Percentiles rank a stretch among this genome's conserved stretches.
phyloP scores from a whole-genome alignment of 352 stramenopile species.

The Phytophthora sp. region DNA sequence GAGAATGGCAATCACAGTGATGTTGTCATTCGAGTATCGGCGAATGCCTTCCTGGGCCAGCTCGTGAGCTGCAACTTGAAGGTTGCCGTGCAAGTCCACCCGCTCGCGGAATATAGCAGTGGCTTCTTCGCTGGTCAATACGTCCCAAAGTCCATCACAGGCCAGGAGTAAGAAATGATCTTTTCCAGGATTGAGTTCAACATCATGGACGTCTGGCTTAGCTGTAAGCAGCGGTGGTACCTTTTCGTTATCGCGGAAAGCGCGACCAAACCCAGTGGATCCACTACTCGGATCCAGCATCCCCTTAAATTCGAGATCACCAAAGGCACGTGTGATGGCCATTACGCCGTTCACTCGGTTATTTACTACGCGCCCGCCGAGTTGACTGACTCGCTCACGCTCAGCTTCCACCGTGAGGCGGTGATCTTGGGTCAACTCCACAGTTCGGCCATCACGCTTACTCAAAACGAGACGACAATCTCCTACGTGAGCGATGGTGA shows the following conservation, averaged over 20 bases:
- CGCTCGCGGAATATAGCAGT: conserved; percentile 57
- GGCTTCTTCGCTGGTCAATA: conserved; percentile 73
- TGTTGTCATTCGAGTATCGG: conserved; percentile 83
- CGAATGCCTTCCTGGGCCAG: conserved; percentile 76
- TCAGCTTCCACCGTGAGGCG: conserved; percentile 56
- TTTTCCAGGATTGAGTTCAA: conserved; percentile 40
- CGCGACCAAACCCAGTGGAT: conserved; percentile 12
- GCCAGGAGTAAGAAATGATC: conserved; percentile 80
- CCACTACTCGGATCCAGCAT: conserved; percentile 27
- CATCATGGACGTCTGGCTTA: conserved; percentile 50
- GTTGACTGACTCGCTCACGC: conserved; percentile 51
- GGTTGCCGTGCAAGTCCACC: conserved; percentile 52
- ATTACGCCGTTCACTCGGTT: conserved; percentile 86
- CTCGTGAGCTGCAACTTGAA: conserved; percentile 70
- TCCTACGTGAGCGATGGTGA: conserved; percentile 70
- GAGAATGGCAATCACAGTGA: conserved; percentile 62
- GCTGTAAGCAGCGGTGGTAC: conserved; percentile 59
- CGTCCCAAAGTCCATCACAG: conserved; percentile 88
- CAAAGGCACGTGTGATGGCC: conserved; percentile 86
- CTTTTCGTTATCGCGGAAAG: conserved; percentile 53
- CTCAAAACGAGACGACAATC: conserved; percentile 76
- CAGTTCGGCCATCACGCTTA: conserved; percentile 39
- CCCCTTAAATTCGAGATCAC: conserved; percentile 85
- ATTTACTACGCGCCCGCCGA: conserved; percentile 77
- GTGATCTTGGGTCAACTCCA: conserved; percentile 76